Base-by-base conservation (phyloP, 2,329 filamentous ascomycete genomes). In the Ambrosiella beaveri region DNA sequence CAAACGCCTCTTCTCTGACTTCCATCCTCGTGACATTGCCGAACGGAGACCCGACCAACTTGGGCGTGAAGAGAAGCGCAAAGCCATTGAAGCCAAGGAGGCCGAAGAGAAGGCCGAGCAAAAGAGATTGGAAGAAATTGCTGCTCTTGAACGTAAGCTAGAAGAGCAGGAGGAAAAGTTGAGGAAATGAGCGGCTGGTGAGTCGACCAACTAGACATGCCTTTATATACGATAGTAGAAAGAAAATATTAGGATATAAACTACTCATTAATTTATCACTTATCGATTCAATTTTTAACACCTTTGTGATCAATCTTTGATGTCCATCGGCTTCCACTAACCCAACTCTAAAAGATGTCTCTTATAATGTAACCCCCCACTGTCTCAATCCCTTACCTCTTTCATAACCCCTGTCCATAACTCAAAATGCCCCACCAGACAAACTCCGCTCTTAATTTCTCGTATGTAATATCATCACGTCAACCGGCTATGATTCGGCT, bases 21-120 rank as follows among this genome's bases (percentile, higher is more conserved):
- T 88, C 73, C 83, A 82, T 63, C 88, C 93, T 1, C 91, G 95
- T 68, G 93, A 97, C 68, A 97, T 98, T 66, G 91, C 93, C 1
- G 75, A 86, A 56, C 79, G 93, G 62, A 76, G 93, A 59, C 83
- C 86, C 2, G 93, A 98, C 67, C 93, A 98, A 76, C 73, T 95
- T 9, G 79, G 82, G 68, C 75, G 83, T 49, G 75, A 75, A 53
- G 80, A 81, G 65, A 74, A 74, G 62, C 68, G 66, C 56, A 65
- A 70, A 64, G 75, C 75, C 69, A 70, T 73, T 13, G 69, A 69
- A 9, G 75, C 78, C 62, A 75, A 75, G 63, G 50, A 38, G 39
- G 50, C 45, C 41, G 57, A 57, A 40, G 61, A 70, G 55, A 59
- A 53, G 39, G 59, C 60, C 51, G 79, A 81, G 68, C 69, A 68